A percentile compares a stretch with the other conserved stretches of the same genome.
Evolutionary conservation across 164 flowering plant species (phyloP).

Genomic region (Brasenia schreberi): DNA sequence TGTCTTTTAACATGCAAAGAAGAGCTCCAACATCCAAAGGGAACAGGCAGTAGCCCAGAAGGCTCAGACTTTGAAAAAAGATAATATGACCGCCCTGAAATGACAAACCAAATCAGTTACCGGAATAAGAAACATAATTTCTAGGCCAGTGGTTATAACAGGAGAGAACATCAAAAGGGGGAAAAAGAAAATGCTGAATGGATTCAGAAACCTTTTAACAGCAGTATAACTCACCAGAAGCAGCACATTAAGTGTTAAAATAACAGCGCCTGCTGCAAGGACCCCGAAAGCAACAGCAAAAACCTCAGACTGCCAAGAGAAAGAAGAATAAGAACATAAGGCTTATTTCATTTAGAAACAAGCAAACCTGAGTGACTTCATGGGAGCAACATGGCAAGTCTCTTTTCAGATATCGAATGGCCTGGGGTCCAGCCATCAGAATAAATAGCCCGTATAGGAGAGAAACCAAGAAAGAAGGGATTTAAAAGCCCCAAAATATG

Average conservation of each 20-base stretch:
- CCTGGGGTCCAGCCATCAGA: too few relatives aligned
- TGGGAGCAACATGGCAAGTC: too few relatives aligned
- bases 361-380: too few relatives aligned
- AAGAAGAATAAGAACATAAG: neutral
- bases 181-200: neutral
- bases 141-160: neutral
- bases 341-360: too few relatives aligned
- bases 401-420: too few relatives aligned
- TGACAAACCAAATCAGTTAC: neutral
- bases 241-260: constrained; percentile 82
- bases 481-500: too few relatives aligned
- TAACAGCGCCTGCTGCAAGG: constrained; percentile 91
- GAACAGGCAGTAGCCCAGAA: constrained; percentile 88
- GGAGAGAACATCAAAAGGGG: neutral
- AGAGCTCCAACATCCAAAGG: constrained; percentile 85
- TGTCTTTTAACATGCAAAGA: constrained; percentile 77
- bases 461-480: too few relatives aligned
- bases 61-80: constrained; percentile 93
- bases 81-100: constrained; percentile 92
- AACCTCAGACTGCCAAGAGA: constrained; percentile 69
- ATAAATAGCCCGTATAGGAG: too few relatives aligned
- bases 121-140: neutral
- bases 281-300: constrained; percentile 97
- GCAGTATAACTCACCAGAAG: constrained; percentile 49
- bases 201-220: too few relatives aligned